Percentiles rank a stretch among this genome's conserved stretches.
Conservation (phyloP, 768 basidiomycete genomes). For the Boletus patriciae region DNA sequence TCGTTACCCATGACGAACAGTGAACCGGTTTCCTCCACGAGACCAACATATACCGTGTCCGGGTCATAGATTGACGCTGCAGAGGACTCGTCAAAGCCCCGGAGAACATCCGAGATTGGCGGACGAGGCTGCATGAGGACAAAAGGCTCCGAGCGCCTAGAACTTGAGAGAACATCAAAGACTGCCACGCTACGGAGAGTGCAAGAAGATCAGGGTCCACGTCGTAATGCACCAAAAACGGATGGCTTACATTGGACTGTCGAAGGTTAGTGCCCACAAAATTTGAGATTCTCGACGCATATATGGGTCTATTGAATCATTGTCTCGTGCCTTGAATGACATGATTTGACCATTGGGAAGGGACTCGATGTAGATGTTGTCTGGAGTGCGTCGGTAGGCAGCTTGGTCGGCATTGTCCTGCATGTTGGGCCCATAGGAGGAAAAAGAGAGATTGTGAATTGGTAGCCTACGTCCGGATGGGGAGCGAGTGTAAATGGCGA, state of each 20-base stretch:
- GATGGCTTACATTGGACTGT: slow-evolving; percentile 62
- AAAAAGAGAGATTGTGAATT: slow-evolving; percentile 84
- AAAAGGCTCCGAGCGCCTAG: slow-evolving; percentile 59
- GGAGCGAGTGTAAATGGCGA: slow-evolving; percentile 72
- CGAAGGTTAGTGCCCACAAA: slow-evolving; percentile 62
- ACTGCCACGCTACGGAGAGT: slow-evolving; percentile 64
- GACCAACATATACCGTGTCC: slow-evolving; percentile 78
- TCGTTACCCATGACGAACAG: slow-evolving; percentile 85
- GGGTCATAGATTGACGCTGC: slow-evolving; percentile 41
- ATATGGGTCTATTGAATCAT: slow-evolving; percentile 30
- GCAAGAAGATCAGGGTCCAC: slow-evolving; percentile 3
- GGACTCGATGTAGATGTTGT: slow-evolving; percentile 79
- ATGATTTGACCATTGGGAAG: slow-evolving; percentile 77
- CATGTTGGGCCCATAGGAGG: slow-evolving; percentile 90
- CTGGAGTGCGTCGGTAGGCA: slow-evolving; percentile 72
- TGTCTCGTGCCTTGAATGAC: slow-evolving; percentile 56
- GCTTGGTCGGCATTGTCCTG: slow-evolving; percentile 73
- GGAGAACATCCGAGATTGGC: slow-evolving; percentile 69
- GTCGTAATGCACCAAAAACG: not conserved
- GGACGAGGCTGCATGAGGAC: slow-evolving; percentile 87
- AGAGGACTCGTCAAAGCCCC: slow-evolving; percentile 38
- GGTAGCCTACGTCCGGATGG: slow-evolving; percentile 40
- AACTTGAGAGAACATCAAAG: slow-evolving; percentile 66
- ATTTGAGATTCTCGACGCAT: slow-evolving; percentile 38
- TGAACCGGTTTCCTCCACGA: slow-evolving; percentile 67